Evolutionary conservation across 2,329 filamentous ascomycete species (phyloP), one percentile per base, ranked within the genome.

Genomic region (Trichoderma asperellum): DNA sequence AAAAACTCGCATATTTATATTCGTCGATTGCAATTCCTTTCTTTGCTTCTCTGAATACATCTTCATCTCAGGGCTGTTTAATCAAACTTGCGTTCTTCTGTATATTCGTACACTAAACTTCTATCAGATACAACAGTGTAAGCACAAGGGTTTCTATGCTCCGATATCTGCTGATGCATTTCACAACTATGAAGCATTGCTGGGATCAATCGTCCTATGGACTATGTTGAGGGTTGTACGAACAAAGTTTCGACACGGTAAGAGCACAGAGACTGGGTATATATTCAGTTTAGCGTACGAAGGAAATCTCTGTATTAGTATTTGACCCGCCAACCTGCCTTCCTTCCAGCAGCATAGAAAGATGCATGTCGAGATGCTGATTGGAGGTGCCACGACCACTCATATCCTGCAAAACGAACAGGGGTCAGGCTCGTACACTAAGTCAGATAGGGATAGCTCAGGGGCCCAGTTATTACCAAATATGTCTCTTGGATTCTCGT

Each of bases 391-490:
- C n/a, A 4, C 24, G 5, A 18, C 35, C 21, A 21, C 53, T 35
- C 61, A 47, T 35, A 27, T 16, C 18, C 56, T 34, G 14, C 18
- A 14, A 58, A 35, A 21, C 53, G 57, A 35, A 53, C 62, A 66
- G 27, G 62, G 62, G 29, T 58, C 27, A 34, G 37, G n/a, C 62
- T 66, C 62, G 62, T 66, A 66, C 62, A 66, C 62, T 57, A 66
- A 57, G 53, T 66, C 62, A 27, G 37, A 66, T 29, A 29, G 5
- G 37, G 62, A 49, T 58, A 57, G 62, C 37, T 47, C 35, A 57
- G 37, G 62, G 62, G 47, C 14, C 29, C 27, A 29, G 32, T 49
- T 34, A 16, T 24, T 29, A n/a, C n/a, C 62, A 57, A 52, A 57
- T 65, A 52, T 57, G n/a, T 18, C 40, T 53, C 34, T 66, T 37